Evolutionary conservation across 805 yeast species (phyloP), one percentile per base, ranked within the genome.

Genomic region (Sugiyamaella valdiviana): DNA sequence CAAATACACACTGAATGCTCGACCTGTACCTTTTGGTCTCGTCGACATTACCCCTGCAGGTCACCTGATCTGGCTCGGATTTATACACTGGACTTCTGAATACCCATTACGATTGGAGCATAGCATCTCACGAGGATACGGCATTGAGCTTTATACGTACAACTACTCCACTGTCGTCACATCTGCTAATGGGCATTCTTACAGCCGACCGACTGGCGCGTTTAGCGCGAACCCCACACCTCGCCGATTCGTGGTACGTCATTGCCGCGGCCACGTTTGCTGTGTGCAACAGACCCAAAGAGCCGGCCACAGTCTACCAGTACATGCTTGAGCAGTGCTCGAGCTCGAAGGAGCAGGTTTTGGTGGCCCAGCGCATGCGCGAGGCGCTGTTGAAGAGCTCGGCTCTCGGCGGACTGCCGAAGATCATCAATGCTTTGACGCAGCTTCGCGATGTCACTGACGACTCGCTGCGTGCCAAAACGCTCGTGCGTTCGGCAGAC

Each of bases 391-490:
- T 90, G 59, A 90, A 89, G 60, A 73, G 87, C 2, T 75, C 84
- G 0, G 95, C 95, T 0, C 67, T 90, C 41, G 78, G 81, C 14
- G 97, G 97, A 0, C 71, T 89, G 12, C 97, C 97, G 1, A 82
- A 82, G 56, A 78, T 89, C 1, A 90, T 90, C 63, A 90, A 89
- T 63, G 76, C 95, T 1, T 66, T 90, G 58, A 82, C 78, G 57
- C 71, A 73, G 15, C 69, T 89, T 49, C 78, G 78, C 51, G 75
- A 75, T 22, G 79, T 72, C 1, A 85, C 95, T 0, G 47, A 57
- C 23, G 65, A 51, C 61, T 12, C 36, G 6, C 39, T 23, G 14
- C 39, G 45, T 14, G 42, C 46, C 3, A 46, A 48, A 12, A 26
- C 5, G 14, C 10, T 26, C n/a, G 10, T 26, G 9, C 32, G 32